Percentiles rank a stretch among this genome's conserved stretches.
phyloP scores from a whole-genome alignment of 768 basidiomycete genomes.

The Termitomyces titanicus region DNA sequence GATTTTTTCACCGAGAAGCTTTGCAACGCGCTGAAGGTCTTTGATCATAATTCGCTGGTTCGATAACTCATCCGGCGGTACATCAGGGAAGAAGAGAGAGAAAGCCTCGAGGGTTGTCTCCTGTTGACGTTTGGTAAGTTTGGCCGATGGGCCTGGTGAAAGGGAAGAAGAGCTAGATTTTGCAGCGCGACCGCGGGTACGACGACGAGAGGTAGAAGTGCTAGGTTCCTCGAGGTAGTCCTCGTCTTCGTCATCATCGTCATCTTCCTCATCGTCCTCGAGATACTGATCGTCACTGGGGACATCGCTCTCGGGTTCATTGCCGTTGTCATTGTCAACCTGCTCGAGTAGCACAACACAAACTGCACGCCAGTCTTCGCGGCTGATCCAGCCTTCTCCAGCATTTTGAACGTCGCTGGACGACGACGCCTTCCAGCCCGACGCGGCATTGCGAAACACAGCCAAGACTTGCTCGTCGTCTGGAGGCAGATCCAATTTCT shows the following conservation, averaged over 20 bases:
- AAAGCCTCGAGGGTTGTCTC: conserved; percentile 57
- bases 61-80: conserved; percentile 40
- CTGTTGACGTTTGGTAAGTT: conserved; percentile 50
- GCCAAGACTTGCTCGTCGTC: conserved; percentile 71
- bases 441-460: conserved; percentile 73
- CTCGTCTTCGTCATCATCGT: conserved; percentile 23
- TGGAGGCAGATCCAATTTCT: conserved; percentile 57
- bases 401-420: conserved; percentile 14
- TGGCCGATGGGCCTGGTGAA: conserved; percentile 9
- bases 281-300: conserved; percentile 17
- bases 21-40: conserved; percentile 59
- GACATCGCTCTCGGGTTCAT: conserved; percentile 1
- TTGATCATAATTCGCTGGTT: conserved; percentile 58
- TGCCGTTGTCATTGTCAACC: conserved; percentile 22
- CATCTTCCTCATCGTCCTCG: conserved; percentile 6
- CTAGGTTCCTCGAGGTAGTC: conserved; percentile 26
- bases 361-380: conserved; percentile 77
- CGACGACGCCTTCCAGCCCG: conserved; percentile 54
- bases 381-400: conserved; percentile 39
- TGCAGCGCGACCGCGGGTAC: conserved; percentile 6
- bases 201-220: conserved; percentile 17
- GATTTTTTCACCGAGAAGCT: conserved; percentile 66
- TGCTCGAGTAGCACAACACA: conserved; percentile 70
- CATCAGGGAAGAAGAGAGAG: conserved; percentile 68
- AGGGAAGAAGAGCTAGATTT: conserved; percentile 7